A percentile compares a stretch with the other conserved stretches of the same genome.
Conservation (phyloP, 2,329 filamentous ascomycete genomes). For the Hymenoscyphus linearis region DNA sequence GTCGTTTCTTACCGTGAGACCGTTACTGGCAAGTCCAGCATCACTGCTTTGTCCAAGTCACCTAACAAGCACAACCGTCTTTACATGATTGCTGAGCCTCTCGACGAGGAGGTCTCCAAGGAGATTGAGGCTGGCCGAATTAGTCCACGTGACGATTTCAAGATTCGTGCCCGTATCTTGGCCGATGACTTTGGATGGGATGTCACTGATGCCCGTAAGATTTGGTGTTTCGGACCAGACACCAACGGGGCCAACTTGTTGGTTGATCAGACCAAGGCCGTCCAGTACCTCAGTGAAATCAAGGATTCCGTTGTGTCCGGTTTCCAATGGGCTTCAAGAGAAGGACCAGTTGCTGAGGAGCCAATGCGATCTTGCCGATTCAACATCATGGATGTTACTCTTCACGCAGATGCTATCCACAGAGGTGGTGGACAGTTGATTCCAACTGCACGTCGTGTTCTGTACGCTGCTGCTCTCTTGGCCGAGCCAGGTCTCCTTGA, state of each 20-base stretch:
- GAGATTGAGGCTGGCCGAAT: slow-evolving; percentile 93
- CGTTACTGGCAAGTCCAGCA: slow-evolving; percentile 76
- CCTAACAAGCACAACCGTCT: slow-evolving; percentile 99
- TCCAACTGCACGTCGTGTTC: slow-evolving; percentile 92
- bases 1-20: slow-evolving; percentile 99
- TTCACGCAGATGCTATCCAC: slow-evolving; percentile 99
- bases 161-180: slow-evolving; percentile 90
- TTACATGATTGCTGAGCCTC: slow-evolving; percentile 87
- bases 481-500: slow-evolving; percentile 89
- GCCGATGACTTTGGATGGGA: slow-evolving; percentile 99
- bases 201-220: slow-evolving; percentile 99
- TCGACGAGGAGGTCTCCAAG: slow-evolving; percentile 84
- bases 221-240: slow-evolving; percentile 99
- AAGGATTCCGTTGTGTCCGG: slow-evolving; percentile 99
- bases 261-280: slow-evolving; percentile 99
- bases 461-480: slow-evolving; percentile 88
- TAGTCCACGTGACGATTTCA: slow-evolving; percentile 95
- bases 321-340: slow-evolving; percentile 99
- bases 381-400: slow-evolving; percentile 99
- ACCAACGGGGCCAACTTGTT: slow-evolving; percentile 97
- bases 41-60: slow-evolving; percentile 97
- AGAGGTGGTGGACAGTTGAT: slow-evolving; percentile 99
- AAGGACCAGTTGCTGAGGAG: slow-evolving; percentile 97
- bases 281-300: slow-evolving; percentile 99
- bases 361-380: slow-evolving; percentile 95